A percentile compares a stretch with the other conserved stretches of the same genome.
Evolutionary conservation across 164 flowering plant species (phyloP).

Genomic region (Magnolia sinica): DNA sequence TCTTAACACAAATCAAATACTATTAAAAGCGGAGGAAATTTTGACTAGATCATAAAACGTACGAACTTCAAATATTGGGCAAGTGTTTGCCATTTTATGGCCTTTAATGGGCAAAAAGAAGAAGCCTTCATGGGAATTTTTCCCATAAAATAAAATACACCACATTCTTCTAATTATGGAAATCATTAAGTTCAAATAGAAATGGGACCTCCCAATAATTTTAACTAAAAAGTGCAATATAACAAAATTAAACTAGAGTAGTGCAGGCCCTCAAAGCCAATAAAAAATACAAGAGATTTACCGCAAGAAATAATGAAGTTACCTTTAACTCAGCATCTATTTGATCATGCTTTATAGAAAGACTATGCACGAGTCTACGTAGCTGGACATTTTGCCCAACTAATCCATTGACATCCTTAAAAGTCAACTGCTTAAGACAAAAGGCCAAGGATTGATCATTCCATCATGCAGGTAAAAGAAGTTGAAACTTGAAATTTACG

Average conservation of each 20-base stretch:
- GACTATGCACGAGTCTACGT: constrained; percentile 72
- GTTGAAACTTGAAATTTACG: background rate
- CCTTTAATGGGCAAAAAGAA: background rate
- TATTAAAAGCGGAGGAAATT: background rate
- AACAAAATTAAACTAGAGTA: background rate
- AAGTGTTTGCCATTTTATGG: background rate
- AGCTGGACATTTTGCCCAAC: constrained; percentile 96
- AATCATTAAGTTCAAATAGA: background rate
- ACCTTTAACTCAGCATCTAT: constrained; percentile 68
- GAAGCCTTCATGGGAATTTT: background rate
- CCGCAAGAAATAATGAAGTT: background rate
- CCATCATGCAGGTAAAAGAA: background rate
- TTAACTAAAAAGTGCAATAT: background rate
- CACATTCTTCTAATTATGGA: background rate
- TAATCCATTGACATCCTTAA: constrained; percentile 80
- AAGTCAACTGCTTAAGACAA: constrained; percentile 50
- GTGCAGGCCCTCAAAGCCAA: background rate
- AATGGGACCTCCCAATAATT: background rate
- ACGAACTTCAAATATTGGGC: background rate
- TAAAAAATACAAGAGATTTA: background rate
- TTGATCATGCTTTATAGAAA: constrained; percentile 63
- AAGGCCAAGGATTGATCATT: background rate
- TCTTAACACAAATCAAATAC: background rate
- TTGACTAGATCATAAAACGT: background rate
- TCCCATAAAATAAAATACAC: background rate